A percentile compares a stretch with the other conserved stretches of the same genome.
Conservation (phyloP, 768 basidiomycete species). For the Mycena venus region DNA sequence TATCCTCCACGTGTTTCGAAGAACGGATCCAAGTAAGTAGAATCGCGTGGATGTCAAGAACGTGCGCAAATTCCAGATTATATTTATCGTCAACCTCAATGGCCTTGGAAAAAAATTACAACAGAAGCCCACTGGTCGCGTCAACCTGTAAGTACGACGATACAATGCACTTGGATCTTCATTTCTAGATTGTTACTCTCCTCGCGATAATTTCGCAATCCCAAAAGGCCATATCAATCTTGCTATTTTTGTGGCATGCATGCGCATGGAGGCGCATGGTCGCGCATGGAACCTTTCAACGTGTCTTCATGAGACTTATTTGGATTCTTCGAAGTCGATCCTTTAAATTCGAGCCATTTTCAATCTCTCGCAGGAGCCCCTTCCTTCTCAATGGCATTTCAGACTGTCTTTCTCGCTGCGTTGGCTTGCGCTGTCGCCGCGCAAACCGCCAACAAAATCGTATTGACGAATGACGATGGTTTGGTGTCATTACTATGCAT, state of each 20-base stretch:
- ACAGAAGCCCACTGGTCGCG: too few relatives aligned
- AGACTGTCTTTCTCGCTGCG: not conserved
- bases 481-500: not conserved
- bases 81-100: too few relatives aligned
- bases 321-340: not conserved
- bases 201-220: too few relatives aligned
- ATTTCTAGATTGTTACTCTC: too few relatives aligned
- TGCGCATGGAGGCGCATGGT: not conserved
- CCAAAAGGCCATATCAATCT: too few relatives aligned
- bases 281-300: not conserved
- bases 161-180: not conserved
- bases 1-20: too few relatives aligned
- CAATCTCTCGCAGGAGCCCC: not conserved
- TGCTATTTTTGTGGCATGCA: not conserved
- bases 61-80: too few relatives aligned
- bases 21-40: too few relatives aligned
- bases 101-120: too few relatives aligned
- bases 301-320: not conserved
- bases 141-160: not conserved
- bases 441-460: conserved; percentile 35
- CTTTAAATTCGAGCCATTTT: not conserved
- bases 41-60: too few relatives aligned
- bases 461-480: conserved; percentile 53
- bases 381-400: not conserved
- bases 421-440: conserved; percentile 11